Evolutionary conservation across 1,284 basidiomycete species (phyloP), one percentile per base, ranked within the genome.

Genomic region (Apiotrichum sp.): DNA sequence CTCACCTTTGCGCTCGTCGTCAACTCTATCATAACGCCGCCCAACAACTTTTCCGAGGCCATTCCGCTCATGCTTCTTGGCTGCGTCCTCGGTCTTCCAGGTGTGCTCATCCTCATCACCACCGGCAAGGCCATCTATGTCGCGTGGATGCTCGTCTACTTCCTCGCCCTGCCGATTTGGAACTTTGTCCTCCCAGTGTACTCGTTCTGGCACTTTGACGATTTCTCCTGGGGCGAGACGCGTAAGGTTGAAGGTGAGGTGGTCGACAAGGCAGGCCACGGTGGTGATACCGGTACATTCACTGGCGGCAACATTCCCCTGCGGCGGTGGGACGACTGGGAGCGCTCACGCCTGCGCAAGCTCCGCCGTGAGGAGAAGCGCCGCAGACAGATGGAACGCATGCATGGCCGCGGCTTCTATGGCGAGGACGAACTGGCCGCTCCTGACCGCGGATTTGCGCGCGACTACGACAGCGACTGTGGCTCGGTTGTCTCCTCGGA

Each of bases 171-270:
- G 47, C 93, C 95, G 0, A 81, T 97, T 16, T 98, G 93, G 93
- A 98, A 97, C 76, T 89, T 97, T 65, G 80, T 96, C 48, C 80
- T 97, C 3, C 95, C 93, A 6, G 79, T 93, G 4, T 97, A 97
- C 77, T 88, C 93, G 32, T 98, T 98, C 76, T 98, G 93, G 93
- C 93, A 98, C 78, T 98, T 98, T 76, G 96, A 98, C 69, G 96
- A 98, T 77, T 75, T 75, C 55, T 93, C 91, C 38, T 98, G 95
- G 95, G 95, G 95, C 68, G 91, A 97, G 77, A 98, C 95, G 32
- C 93, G 96, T 68, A 93, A 93, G 78, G 93, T 98, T 4, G 90
- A 89, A 75, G 93, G 93, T 36, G 92, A 95, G 76, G 78, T 73
- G 7, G 47, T 91, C 69, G 83, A 80, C 47, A 83, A 84, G 62